Conservation (phyloP, 163 green algal species). For the Prototheca wickerhamii region DNA sequence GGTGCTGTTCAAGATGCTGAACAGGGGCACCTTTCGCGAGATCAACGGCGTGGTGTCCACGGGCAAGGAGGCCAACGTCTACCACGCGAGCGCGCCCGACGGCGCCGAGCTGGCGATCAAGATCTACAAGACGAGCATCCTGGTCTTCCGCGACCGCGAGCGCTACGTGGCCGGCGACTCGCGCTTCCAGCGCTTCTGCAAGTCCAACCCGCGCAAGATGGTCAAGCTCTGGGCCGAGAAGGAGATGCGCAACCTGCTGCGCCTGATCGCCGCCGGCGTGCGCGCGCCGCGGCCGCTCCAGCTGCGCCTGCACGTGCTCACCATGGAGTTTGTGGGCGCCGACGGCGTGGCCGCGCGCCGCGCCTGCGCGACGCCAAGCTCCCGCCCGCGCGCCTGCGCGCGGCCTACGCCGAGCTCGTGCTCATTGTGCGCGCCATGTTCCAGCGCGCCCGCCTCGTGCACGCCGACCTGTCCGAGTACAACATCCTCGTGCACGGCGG, state of each 20-base stretch:
- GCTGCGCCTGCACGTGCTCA: slow-evolving; percentile 89
- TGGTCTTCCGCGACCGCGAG: slow-evolving; percentile 95
- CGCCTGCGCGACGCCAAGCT: slow-evolving; percentile 79
- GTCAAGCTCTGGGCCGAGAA: slow-evolving; percentile 99
- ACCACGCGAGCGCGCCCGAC: slow-evolving; percentile 59
- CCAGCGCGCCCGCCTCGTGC: slow-evolving; percentile 87
- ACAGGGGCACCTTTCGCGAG: slow-evolving; percentile 80
- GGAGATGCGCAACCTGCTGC: slow-evolving; percentile 93
- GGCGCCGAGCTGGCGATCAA: slow-evolving; percentile 86
- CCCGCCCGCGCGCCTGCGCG: slow-evolving; percentile 46
- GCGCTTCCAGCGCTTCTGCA: slow-evolving; percentile 91
- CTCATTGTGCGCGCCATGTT: slow-evolving; percentile 76
- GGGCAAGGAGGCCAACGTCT: slow-evolving; percentile 98
- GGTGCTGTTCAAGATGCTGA: slow-evolving; percentile 98
- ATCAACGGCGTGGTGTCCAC: slow-evolving; percentile 91
- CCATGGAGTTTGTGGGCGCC: slow-evolving; percentile 90
- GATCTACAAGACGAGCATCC: slow-evolving; percentile 98
- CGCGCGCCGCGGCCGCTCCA: slow-evolving; percentile 61
- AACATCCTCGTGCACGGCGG: slow-evolving; percentile 96
- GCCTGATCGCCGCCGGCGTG: slow-evolving; percentile 67
- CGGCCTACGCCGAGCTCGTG: slow-evolving; percentile 65
- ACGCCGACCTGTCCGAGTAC: slow-evolving; percentile 94
- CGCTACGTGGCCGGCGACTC: slow-evolving; percentile 92
- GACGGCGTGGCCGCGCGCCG: slow-evolving; percentile 77
- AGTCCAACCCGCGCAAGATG: slow-evolving; percentile 98